phyloP scores from a whole-genome alignment of 2,329 filamentous ascomycete genomes.

The Xylaria sp. region DNA sequence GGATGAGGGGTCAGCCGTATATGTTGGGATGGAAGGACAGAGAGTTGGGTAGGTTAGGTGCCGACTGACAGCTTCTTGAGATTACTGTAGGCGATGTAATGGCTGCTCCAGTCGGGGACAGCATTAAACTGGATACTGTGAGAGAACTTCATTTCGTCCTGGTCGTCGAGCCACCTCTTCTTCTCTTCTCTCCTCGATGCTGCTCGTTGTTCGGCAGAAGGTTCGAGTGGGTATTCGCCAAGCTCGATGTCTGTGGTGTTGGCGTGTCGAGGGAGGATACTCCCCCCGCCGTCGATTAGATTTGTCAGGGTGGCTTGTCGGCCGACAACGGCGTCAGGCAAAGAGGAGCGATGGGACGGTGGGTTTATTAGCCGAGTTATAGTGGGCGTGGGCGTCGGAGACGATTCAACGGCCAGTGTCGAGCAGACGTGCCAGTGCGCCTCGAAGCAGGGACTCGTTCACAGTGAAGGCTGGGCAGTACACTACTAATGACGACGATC shows the following conservation, averaged over 20 bases:
- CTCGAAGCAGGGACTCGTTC: neutral
- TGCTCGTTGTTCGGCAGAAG: conserved; percentile 28
- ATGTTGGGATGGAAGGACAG: neutral
- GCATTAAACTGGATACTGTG: conserved; percentile 99
- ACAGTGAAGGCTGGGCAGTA: neutral
- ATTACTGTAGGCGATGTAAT: conserved; percentile 98
- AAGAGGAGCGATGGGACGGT: conserved; percentile 30
- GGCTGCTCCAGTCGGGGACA: conserved; percentile 97
- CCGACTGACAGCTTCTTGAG: conserved; percentile 86
- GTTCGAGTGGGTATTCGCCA: neutral
- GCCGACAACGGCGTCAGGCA: conserved; percentile 22
- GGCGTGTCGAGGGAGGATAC: conserved; percentile 9
- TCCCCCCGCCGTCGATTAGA: conserved; percentile 29
- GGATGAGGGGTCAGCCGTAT: neutral
- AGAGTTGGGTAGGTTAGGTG: neutral
- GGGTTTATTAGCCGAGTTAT: conserved; percentile 17
- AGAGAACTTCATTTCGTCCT: conserved; percentile 97
- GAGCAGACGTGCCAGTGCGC: neutral
- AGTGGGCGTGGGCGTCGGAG: conserved; percentile 22
- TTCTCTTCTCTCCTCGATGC: conserved; percentile 53
- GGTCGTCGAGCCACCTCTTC: conserved; percentile 63
- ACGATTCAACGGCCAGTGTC: neutral
- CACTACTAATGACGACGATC: conserved; percentile 1
- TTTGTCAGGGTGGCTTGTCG: conserved; percentile 22
- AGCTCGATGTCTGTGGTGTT: conserved; percentile 22